Base-by-base conservation (phyloP, 371 early-diverging fungal genomes). In the Mortierella sp. region DNA sequence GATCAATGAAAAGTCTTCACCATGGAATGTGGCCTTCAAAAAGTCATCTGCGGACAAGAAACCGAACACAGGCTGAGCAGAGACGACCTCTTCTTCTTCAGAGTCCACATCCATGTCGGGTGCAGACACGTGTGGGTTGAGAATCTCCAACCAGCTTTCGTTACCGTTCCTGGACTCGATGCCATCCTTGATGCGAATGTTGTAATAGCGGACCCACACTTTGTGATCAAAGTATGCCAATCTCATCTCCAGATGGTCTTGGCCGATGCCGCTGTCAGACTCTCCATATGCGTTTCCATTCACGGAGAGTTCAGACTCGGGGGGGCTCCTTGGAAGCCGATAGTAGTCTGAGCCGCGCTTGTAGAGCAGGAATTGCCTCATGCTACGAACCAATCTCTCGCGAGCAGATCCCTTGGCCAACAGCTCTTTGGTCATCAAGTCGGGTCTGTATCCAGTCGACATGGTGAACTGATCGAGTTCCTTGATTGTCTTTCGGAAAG, bases 381-480 rank as follows among this genome's bases (percentile, higher is more conserved):
- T 56, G 40, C 57, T 54, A 16, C 63, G 63, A 37, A 67, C 47
- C n/a, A 63, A 60, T 16, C 68, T 43, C 27, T 67, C 63, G 1
- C 68, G 63, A 21, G 74, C 60, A 25, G 51, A 46, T 0, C 67
- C 74, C 6, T 49, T 41, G 4, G 45, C 55, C 12, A 58, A n/a
- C 44, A 27, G 19, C 34, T 73, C 67, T 31, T 59, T 59, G 17
- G 60, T 73, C 43, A 67, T 27, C 8, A 73, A 51, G 19, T 73
- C 67, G 2, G 63, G 74, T n/a, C 68, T 48, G 17, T 39, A 67
- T 14, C 67, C 74, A 40, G 46, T 21, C 21, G 77, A 59, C 77
- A 76, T 76, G 13, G 77, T 69, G 47, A 76, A 76, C 24, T 63
- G 65, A 34, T 76, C 77, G 14, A 76, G 29, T 3, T 61, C 55